phyloP scores from a whole-genome alignment of 2,329 filamentous ascomycete species.

The Acephala macrosclerotiorum region DNA sequence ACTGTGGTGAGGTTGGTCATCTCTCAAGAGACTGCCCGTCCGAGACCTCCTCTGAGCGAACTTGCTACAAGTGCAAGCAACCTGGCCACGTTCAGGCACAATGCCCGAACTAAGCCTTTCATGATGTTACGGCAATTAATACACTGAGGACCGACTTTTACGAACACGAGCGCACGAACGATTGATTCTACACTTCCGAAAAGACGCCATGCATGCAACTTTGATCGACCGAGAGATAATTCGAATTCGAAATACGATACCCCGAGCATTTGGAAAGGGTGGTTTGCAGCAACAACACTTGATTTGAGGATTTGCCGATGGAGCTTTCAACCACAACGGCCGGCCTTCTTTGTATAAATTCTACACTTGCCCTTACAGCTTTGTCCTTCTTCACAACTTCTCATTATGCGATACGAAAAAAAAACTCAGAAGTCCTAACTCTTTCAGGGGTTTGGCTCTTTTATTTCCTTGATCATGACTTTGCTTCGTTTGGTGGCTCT shows the following conservation, averaged over 20 bases:
- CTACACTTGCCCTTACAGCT: conserved; percentile 6
- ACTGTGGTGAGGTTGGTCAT: conserved; percentile 93
- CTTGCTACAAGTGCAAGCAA: conserved; percentile 96
- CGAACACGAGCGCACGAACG: conserved; percentile 27
- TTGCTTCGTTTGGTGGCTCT: conserved; percentile 4
- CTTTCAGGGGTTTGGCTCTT: not conserved
- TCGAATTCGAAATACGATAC: conserved; percentile 31
- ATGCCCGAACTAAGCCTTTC: conserved; percentile 79
- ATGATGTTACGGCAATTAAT: conserved; percentile 20
- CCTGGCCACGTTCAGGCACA: conserved; percentile 77
- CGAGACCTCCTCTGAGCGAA: conserved; percentile 88
- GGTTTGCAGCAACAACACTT: conserved; percentile 39
- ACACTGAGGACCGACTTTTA: conserved; percentile 36
- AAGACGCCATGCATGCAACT: conserved; percentile 38
- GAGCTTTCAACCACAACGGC: conserved; percentile 24
- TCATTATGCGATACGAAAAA: not conserved
- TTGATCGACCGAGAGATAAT: conserved; percentile 30
- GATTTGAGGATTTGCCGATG: conserved; percentile 42
- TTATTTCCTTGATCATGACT: not conserved
- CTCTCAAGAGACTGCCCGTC: conserved; percentile 84
- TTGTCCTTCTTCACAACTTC: not conserved
- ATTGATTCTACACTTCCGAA: conserved; percentile 38
- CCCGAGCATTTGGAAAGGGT: conserved; percentile 43
- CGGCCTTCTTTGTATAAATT: conserved; percentile 43
- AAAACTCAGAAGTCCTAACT: not conserved